Conservation (phyloP, 2,329 filamentous ascomycete genomes). For the Neophaeococcomyces aloes region DNA sequence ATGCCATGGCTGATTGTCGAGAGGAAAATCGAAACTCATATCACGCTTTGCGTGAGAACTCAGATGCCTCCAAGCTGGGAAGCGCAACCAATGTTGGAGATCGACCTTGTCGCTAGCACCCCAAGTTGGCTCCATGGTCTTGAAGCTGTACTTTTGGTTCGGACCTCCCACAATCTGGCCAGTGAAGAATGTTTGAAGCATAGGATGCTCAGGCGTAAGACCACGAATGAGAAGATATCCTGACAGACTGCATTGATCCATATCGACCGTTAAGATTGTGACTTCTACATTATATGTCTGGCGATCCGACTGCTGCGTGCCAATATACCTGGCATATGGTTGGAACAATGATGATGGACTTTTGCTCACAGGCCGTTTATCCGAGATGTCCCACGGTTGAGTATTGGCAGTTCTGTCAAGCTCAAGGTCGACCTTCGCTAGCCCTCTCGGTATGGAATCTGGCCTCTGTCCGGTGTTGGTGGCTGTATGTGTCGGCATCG, state of each 20-base stretch:
- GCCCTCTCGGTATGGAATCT: conserved; percentile 1
- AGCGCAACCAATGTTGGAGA: conserved; percentile 84
- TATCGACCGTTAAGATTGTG: conserved; percentile 91
- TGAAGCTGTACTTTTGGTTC: conserved; percentile 75
- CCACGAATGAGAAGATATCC: conserved; percentile 94
- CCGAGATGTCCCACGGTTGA: conserved; percentile 18
- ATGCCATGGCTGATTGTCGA: conserved; percentile 39
- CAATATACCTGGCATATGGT: conserved; percentile 76
- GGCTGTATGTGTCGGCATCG: not conserved
- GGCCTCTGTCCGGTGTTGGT: not conserved
- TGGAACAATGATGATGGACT: conserved; percentile 73
- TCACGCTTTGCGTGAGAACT: conserved; percentile 47
- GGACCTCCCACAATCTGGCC: conserved; percentile 78
- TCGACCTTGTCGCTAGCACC: conserved; percentile 87
- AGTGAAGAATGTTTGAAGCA: conserved; percentile 96
- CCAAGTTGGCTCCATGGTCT: conserved; percentile 81
- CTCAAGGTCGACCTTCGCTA: conserved; percentile 16
- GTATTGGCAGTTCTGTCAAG: conserved; percentile 11
- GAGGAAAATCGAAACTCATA: conserved; percentile 20
- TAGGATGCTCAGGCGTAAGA: conserved; percentile 92
- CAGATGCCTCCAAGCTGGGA: conserved; percentile 73
- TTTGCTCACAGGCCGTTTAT: conserved; percentile 7
- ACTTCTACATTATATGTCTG: conserved; percentile 94
- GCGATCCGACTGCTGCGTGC: conserved; percentile 85
- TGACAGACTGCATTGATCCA: conserved; percentile 86